A percentile compares a stretch with the other conserved stretches of the same genome.
phyloP scores from a whole-genome alignment of 108 stramenopile species.

The Asterionellopsis glacialis region DNA sequence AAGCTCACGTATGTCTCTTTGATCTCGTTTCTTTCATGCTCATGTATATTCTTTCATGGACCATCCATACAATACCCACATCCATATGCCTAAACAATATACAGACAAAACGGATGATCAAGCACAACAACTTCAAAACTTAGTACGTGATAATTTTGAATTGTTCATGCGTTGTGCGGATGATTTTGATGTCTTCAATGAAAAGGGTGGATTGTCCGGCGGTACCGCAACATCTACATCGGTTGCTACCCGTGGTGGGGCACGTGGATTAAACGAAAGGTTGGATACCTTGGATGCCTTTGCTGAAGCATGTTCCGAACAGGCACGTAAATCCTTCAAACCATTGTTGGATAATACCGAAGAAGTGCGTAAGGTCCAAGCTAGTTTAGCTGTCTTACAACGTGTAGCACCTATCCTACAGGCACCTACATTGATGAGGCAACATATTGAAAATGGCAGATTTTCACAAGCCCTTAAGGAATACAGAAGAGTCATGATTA shows the following conservation, averaged over 20 bases:
- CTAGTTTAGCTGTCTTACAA: conserved; percentile 74
- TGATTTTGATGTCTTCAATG: conserved; percentile 76
- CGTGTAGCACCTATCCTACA: conserved; percentile 79
- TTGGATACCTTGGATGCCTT: conserved; percentile 69
- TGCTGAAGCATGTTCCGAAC: conserved; percentile 64
- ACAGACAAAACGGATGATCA: conserved; percentile 80
- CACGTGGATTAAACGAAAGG: conserved; percentile 51
- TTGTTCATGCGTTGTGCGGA: conserved; percentile 86
- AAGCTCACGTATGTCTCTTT: no score
- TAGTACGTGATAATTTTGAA: conserved; percentile 86
- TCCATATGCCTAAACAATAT: no score
- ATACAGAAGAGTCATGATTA: conserved; percentile 77
- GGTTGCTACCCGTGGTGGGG: conserved; percentile 19
- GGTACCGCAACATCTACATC: no score
- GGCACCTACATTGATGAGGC: conserved; percentile 78
- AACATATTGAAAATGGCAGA: conserved; percentile 81
- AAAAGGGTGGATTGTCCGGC: conserved; percentile 14
- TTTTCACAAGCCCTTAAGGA: conserved; percentile 82
- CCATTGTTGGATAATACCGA: conserved; percentile 86
- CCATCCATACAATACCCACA: no score
- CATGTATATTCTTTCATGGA: background rate
- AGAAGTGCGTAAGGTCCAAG: conserved; percentile 86
- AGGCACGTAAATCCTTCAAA: conserved; percentile 82
- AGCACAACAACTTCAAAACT: conserved; percentile 70
- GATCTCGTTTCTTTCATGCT: background rate